phyloP scores from a whole-genome alignment of 306 rosid species.

The Prunus persica region Prunus_persica_NCBIv2 NC_034010.1:5733501-5734000 shows the following conservation, averaged over 20 bases:
- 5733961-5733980: background rate
- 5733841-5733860: background rate
- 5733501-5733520: background rate
- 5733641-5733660: constrained; percentile 95
- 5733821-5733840: background rate
- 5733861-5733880: background rate
- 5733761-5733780: constrained; percentile 91
- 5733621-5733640: constrained; percentile 97
- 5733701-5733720: constrained; percentile 87
- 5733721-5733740: constrained; percentile 84
- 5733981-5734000: background rate
- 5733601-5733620: constrained; percentile 35
- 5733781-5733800: constrained; percentile 97
- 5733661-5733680: constrained; percentile 84
- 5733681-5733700: constrained; percentile 92
- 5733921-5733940: background rate
- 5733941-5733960: background rate
- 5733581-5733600: constrained; percentile 31
- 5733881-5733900: background rate
- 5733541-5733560: background rate
- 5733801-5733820: background rate
- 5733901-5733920: background rate
- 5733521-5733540: background rate
- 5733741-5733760: constrained; percentile 87
- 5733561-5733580: constrained; percentile 30